Conservation (phyloP, 805 yeast genomes). For the Yarrowia sp. region DNA sequence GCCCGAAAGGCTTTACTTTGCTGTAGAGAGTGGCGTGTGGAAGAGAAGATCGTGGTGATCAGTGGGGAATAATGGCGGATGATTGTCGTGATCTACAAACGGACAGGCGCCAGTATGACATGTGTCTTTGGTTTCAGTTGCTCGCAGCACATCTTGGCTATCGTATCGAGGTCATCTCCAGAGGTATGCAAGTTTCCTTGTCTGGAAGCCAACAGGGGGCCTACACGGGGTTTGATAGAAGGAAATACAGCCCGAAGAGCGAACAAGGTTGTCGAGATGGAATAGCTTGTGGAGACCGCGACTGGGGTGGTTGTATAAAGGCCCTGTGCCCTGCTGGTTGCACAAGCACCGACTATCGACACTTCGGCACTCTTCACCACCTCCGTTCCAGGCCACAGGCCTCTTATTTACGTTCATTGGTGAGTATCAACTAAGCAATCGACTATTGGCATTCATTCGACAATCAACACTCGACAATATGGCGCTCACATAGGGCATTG, state of each 20-base stretch:
- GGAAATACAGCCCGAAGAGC: not conserved
- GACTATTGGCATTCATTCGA: too few species aligned
- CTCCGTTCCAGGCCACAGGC: not conserved
- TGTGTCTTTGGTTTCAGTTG: too few species aligned
- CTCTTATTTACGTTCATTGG: not conserved
- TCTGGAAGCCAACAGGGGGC: not conserved
- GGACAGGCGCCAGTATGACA: too few species aligned
- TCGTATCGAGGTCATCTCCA: not conserved
- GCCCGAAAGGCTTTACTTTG: too few species aligned
- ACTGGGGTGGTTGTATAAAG: slow-evolving; percentile 7
- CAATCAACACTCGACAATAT: too few species aligned
- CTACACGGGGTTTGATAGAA: not conserved
- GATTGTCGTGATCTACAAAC: too few species aligned
- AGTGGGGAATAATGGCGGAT: too few species aligned
- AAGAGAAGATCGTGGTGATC: too few species aligned
- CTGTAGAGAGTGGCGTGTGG: too few species aligned
- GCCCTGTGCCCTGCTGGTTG: not conserved
- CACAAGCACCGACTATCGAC: not conserved
- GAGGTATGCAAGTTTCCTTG: not conserved
- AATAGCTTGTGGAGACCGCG: not conserved
- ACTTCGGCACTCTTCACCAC: not conserved
- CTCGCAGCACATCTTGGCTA: not conserved
- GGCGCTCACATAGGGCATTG: too few species aligned
- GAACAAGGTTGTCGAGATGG: not conserved
- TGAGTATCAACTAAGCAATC: not conserved